Base-by-base conservation (phyloP, 164 flowering plant genomes). In the Dillenia suffruticosa region DNA sequence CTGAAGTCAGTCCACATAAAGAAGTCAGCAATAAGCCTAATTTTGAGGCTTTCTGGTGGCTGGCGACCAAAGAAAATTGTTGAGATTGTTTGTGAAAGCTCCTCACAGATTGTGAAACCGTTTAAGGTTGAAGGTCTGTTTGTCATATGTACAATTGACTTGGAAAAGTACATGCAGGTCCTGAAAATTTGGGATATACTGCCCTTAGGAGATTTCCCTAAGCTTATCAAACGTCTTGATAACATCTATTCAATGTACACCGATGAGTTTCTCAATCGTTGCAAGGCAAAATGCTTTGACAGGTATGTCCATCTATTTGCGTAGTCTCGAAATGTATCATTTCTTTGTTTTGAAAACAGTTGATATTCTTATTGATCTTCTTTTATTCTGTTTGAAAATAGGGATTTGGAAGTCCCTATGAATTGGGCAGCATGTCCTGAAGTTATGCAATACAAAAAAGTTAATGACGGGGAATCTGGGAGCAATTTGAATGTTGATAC, bases 151-250 rank as follows among this genome's bases (percentile, higher is more conserved):
- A 66, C 89, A 5, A 61, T 70, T 68, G 93, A 87, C 45, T 68
- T 83, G 5, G 58, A 49, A 16, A 85, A 85, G 63, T 75, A 81
- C 53, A 53, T 24, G 13, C 93, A 87, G 71, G 84, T 85, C 19
- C 52, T 87, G 71, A 88, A 72, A 74, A 72, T 82, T 22, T 90
- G 97, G 97, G 89, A 88, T 66, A 63, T 89, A 26, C 60, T 89
- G 66, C 85, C 88, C 8, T 49, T 73, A 24, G 86, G 72, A 48
- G 96, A 81, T 60, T 61, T 84, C 9, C 73, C 79, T 1, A 82
- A 81, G 68, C 70, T 87, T 46, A 68, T 70, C 43, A 82, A 77
- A 57, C 83, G 85, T 24, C 77, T 88, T 47, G 87, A 81, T 59
- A 55, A 62, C 54, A 74, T 88, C 24, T 80, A 75, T 65, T 54